phyloP scores from a whole-genome alignment of 169 alveolate genomes.

The Pseudocohnilembus persalinus region DNA sequence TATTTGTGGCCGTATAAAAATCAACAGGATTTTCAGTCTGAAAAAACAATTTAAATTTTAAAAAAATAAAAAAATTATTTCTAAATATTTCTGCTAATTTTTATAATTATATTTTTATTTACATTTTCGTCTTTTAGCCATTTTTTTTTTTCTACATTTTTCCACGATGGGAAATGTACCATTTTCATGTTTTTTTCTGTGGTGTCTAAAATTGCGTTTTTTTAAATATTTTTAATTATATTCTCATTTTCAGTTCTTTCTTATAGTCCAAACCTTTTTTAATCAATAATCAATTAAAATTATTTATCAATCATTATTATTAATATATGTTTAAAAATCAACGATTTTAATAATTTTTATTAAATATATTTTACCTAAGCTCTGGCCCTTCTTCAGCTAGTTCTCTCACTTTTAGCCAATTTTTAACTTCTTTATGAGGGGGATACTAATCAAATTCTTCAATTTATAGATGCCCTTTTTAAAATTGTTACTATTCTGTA shows the following conservation, averaged over 20 bases:
- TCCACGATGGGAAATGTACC: conserved; percentile 24
- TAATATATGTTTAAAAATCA: too few species aligned
- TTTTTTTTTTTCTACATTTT: neutral
- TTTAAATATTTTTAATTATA: neutral
- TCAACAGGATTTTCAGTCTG: neutral
- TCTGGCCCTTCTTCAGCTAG: neutral
- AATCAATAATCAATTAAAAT: too few species aligned
- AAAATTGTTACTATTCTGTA: neutral
- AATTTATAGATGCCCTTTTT: neutral
- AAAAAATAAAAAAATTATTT: too few species aligned
- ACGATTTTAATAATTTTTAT: too few species aligned
- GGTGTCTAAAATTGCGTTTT: neutral
- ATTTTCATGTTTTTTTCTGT: conserved; percentile 17
- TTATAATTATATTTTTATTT: neutral
- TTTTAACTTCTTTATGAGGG: neutral
- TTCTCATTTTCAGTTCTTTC: conserved; percentile 14
- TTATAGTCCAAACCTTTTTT: neutral
- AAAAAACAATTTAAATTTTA: too few species aligned
- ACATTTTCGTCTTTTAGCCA: neutral
- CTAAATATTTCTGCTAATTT: too few species aligned
- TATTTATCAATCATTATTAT: too few species aligned
- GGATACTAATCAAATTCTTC: neutral
- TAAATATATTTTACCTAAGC: neutral
- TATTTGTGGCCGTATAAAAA: neutral
- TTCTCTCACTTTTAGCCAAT: neutral